Base-by-base conservation (phyloP, 108 stramenopile species). In the Cyclotella atomus region DNA sequence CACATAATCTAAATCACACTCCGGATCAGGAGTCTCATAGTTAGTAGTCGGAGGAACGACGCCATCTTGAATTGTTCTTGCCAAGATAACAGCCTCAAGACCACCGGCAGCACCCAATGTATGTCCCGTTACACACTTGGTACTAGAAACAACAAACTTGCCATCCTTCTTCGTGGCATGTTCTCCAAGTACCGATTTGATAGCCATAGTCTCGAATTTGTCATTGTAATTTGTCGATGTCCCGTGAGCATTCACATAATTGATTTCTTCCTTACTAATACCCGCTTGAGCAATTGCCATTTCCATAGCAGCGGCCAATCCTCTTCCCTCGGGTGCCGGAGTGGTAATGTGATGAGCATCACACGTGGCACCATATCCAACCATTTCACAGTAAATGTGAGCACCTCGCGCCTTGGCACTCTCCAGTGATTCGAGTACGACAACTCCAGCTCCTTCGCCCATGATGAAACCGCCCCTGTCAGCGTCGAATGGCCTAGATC, bases 261-360 rank as follows among this genome's bases (percentile, higher is more conserved):
- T 90, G 27, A 98, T 88, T 10, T 96, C 80, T 7, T 70, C 77
- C 72, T 90, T 93, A 21, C 87, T 91, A 70, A 96, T 85, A 3
- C 91, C 94, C 57, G 87, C 88, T 68, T 85, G 80, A 0, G 59
- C 68, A 25, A 96, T 79, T 38, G 95, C 95, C 85, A 92, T 91
- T 56, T 96, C 94, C 92, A 99, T 97, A 20, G 96, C 95, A 27
- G 87, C 77, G 15, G 96, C 97, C 25, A 98, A 85, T 28, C 98
- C 98, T 20, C 92, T 73, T 36, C 98, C 98, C 71, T 87, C 97
- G 0, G 98, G 98, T 8, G 95, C 96, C 0, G 97, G 97, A 4
- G 97, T 96, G 47, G 98, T 99, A 79, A 99, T 99, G 78, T 99
- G 98, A 83, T 99, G 88, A 29, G 98, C 98, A 73, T 99, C 98